Evolutionary conservation across 371 early-diverging fungal genomes (phyloP), one percentile per base, ranked within the genome.

Genomic region (Mucor mucedo): DNA sequence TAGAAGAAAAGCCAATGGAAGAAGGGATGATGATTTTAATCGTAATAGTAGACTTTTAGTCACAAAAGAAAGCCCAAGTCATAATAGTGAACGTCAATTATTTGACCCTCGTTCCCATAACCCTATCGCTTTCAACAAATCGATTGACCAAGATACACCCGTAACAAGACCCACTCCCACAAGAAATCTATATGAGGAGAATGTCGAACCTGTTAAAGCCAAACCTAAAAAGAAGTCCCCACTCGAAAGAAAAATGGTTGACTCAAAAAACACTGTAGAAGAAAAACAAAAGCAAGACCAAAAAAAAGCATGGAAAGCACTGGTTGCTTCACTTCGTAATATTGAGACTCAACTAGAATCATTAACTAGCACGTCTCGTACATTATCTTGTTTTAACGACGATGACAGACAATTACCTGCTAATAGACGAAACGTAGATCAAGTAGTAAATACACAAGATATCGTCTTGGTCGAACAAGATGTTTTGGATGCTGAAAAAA

Each of bases 51-150:
- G 28, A 21, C 21, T 57, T 30, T 58, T 58, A 21, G 5, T 35
- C 6, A 28, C 32, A 10, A 57, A 53, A 66, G 67, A 66, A 44
- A 40, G 33, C 40, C 30, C 13, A 16, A 40, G 41, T 39, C 21
- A 21, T 21, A 29, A 41, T 33, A 11, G 33, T 16, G 42, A 53
- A 49, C 66, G 62, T 55, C 75, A 72, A 14, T 41, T 80, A 27
- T 80, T 77, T 55, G 66, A 80, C 48, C 80, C 80, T 44, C 60
- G 67, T 33, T 65, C 69, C 2, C 76, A 80, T 28, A 65, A 80
- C 38, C 80, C 80, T 13, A 70, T 80, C 6, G 68, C 63, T 6
- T 80, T 80, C 40, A 76, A 78, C 38, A 69, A 62, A 27, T 16
- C 55, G n/a, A 48, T 30, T 11, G 50, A 55, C 8, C 27, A 33